Evolutionary conservation across 2,329 filamentous ascomycete species (phyloP).

Genomic region (Arthroderma uncinatum): DNA sequence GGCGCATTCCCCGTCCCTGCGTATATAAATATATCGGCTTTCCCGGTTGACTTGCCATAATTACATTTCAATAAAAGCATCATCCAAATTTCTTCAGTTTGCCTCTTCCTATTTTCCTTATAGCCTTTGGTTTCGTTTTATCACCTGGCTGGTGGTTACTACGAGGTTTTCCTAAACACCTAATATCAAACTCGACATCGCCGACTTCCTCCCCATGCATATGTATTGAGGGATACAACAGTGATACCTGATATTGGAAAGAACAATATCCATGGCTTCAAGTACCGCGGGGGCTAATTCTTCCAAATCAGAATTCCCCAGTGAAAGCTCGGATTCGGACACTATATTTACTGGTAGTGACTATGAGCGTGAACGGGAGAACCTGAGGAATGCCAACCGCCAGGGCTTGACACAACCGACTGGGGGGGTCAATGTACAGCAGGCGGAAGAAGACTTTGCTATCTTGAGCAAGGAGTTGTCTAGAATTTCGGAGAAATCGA

Average conservation of each 20-base stretch:
- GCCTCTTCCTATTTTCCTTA: neutral
- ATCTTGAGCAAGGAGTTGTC: slow-evolving; percentile 32
- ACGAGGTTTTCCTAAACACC: neutral
- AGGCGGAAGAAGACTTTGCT: slow-evolving; percentile 35
- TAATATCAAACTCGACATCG: neutral
- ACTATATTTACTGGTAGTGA: slow-evolving; percentile 17
- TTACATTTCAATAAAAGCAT: neutral
- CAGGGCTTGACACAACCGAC: slow-evolving; percentile 25
- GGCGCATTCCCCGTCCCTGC: no score
- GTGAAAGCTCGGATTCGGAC: slow-evolving; percentile 21
- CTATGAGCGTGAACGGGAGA: slow-evolving; percentile 25
- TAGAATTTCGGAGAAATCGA: slow-evolving; percentile 28
- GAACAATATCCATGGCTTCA: neutral
- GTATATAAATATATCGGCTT: neutral
- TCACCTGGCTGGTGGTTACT: neutral
- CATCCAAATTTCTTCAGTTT: neutral
- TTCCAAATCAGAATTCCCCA: neutral
- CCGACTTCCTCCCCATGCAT: neutral
- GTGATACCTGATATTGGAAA: neutral
- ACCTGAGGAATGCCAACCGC: slow-evolving; percentile 23
- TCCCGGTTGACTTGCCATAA: neutral
- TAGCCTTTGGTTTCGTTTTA: neutral
- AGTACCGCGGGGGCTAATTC: neutral
- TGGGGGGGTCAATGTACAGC: slow-evolving; percentile 37
- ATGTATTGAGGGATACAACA: neutral